phyloP scores from a whole-genome alignment of 1,284 basidiomycete species.

The Ganoderma leucocontextum region DNA sequence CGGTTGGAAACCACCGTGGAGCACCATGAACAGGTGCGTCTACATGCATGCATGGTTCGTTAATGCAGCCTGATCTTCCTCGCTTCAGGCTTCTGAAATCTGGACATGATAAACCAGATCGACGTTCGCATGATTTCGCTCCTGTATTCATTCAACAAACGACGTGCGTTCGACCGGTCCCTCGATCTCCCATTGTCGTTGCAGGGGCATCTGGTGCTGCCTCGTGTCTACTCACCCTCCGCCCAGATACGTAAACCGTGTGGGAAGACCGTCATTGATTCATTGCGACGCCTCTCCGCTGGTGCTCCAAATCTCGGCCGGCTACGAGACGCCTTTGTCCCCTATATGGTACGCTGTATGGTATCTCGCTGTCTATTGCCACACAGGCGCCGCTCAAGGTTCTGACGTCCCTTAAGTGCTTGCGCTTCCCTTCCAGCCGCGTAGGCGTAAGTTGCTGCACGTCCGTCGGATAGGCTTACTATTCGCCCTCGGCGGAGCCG shows the following conservation, averaged over 20 bases:
- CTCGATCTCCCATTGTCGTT: slow-evolving; percentile 1
- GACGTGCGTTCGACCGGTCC: slow-evolving; percentile 9
- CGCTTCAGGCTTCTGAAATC: not conserved
- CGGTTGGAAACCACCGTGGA: too few species aligned
- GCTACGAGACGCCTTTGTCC: slow-evolving; percentile 5
- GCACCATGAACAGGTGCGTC: too few species aligned
- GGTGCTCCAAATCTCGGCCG: not conserved
- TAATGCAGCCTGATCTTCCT: not conserved
- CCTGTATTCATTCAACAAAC: not conserved
- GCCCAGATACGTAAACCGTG: slow-evolving; percentile 24
- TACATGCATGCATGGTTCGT: too few species aligned
- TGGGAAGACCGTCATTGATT: not conserved
- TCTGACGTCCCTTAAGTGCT: not conserved
- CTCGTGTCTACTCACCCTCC: slow-evolving; percentile 36
- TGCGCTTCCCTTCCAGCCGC: not conserved
- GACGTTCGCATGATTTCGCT: too few species aligned
- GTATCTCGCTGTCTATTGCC: not conserved
- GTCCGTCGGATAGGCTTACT: not conserved
- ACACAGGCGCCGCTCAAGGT: not conserved
- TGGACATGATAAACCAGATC: not conserved
- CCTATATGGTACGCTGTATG: not conserved
- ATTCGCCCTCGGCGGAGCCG: slow-evolving; percentile 3
- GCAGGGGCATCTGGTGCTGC: slow-evolving; percentile 14
- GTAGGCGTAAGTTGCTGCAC: not conserved
- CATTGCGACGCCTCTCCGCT: not conserved